phyloP scores from a whole-genome alignment of 1,284 basidiomycete species.

The Boletus sp. region DNA sequence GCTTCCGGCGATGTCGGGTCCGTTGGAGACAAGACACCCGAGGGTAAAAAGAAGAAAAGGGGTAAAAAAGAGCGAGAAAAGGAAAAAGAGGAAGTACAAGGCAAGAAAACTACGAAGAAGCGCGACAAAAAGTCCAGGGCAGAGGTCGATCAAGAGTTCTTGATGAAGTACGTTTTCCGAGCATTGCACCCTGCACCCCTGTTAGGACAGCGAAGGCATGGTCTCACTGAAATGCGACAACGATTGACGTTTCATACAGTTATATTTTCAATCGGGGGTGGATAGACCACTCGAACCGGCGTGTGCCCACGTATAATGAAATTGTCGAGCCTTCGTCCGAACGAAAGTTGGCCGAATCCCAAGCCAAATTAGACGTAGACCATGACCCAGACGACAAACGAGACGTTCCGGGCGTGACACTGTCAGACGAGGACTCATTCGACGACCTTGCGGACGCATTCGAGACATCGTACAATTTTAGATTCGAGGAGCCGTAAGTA shows the following conservation, averaged over 20 bases:
- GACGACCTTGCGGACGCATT: slow-evolving; percentile 71
- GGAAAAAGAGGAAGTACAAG: slow-evolving; percentile 32
- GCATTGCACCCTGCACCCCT: neutral
- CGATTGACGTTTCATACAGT: slow-evolving; percentile 40
- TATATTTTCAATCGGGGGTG: slow-evolving; percentile 95
- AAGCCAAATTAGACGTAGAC: slow-evolving; percentile 16
- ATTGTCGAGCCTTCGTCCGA: slow-evolving; percentile 47
- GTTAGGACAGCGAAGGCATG: neutral
- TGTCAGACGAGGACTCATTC: slow-evolving; percentile 53
- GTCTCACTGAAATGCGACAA: neutral
- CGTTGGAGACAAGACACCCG: slow-evolving; percentile 28
- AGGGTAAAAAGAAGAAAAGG: slow-evolving; percentile 33
- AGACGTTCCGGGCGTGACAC: slow-evolving; percentile 30
- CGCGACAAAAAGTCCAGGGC: slow-evolving; percentile 43
- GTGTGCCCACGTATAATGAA: slow-evolving; percentile 81
- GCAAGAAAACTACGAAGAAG: slow-evolving; percentile 33
- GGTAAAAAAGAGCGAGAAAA: slow-evolving; percentile 30
- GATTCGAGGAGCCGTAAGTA: slow-evolving; percentile 88
- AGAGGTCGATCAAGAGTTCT: slow-evolving; percentile 77
- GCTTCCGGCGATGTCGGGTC: slow-evolving; percentile 31
- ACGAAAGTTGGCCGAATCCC: slow-evolving; percentile 31
- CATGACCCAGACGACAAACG: slow-evolving; percentile 30
- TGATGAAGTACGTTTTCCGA: slow-evolving; percentile 66
- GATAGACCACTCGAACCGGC: slow-evolving; percentile 74
- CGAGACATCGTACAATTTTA: slow-evolving; percentile 88